phyloP scores from a whole-genome alignment of 306 rosid species.

The Dicorynia guianensis region DNA sequence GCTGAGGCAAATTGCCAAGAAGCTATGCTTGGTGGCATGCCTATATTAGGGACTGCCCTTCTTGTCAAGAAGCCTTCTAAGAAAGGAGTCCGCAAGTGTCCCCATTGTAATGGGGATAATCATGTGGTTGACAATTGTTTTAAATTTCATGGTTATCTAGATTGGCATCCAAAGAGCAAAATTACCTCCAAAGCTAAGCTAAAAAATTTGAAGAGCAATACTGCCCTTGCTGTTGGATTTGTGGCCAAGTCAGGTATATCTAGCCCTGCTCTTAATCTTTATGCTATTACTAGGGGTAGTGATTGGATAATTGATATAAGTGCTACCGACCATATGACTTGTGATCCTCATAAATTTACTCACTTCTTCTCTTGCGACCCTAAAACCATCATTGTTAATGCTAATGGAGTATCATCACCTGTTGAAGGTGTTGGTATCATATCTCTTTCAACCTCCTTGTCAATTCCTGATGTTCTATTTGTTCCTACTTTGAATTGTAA shows the following conservation, averaged over 20 bases:
- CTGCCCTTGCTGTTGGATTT: too few species aligned
- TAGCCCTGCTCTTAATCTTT: conserved; percentile 1
- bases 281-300: conserved; percentile 1
- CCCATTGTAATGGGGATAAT: conserved; percentile 8
- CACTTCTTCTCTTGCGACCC: too few species aligned
- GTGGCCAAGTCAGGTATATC: background rate
- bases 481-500: conserved; percentile 8
- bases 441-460: conserved; percentile 8
- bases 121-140: background rate
- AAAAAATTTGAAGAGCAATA: too few species aligned
- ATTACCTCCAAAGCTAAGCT: too few species aligned
- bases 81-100: background rate
- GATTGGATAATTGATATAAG: too few species aligned
- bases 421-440: conserved; percentile 14
- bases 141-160: background rate
- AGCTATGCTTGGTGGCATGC: background rate
- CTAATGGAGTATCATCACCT: too few species aligned
- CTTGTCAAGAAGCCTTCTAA: too few species aligned
- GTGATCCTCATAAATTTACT: too few species aligned
- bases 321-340: too few species aligned
- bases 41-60: background rate
- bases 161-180: background rate
- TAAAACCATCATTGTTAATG: too few species aligned
- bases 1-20: conserved; percentile 5
- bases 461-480: background rate